Conservation (phyloP, 495 filamentous ascomycete genomes). For the Penicillium antarcticum region DNA sequence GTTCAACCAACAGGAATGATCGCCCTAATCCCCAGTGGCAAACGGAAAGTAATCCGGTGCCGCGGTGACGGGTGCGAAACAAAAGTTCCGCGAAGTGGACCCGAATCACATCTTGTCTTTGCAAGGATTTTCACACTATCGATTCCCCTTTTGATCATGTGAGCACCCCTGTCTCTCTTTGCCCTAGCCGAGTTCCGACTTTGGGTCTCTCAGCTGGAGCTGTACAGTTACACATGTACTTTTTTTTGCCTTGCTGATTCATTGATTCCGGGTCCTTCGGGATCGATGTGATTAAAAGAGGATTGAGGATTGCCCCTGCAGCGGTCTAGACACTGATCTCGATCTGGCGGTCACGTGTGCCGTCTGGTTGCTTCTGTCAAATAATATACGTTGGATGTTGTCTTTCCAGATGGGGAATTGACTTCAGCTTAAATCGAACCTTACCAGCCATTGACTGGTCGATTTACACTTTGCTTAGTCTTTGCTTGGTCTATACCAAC, state of each 20-base stretch:
- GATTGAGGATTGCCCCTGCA: not conserved
- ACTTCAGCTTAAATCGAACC: too few species aligned
- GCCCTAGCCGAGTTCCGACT: constrained; percentile 1
- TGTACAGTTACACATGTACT: not conserved
- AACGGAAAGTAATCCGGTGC: constrained; percentile 39
- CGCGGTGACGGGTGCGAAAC: constrained; percentile 38
- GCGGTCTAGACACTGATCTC: not conserved
- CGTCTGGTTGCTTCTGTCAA: not conserved
- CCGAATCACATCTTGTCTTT: constrained; percentile 12
- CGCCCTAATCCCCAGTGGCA: constrained; percentile 15
- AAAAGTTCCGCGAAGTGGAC: constrained; percentile 15
- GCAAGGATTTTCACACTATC: constrained; percentile 25
- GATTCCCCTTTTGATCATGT: constrained; percentile 31
- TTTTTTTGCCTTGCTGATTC: constrained; percentile 5
- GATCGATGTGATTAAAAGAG: not conserved
- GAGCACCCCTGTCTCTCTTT: constrained; percentile 17
- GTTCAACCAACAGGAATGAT: constrained; percentile 22
- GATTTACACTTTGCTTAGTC: too few species aligned
- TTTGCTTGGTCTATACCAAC: too few species aligned
- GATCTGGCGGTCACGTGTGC: constrained; percentile 1
- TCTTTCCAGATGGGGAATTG: too few species aligned
- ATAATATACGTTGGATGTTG: too few species aligned
- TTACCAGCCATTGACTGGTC: too few species aligned
- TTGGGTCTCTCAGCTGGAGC: constrained; percentile 3
- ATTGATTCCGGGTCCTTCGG: not conserved